Percentiles rank a stretch among this genome's conserved stretches.
These are phyloP conservation scores for Chaetomium fimeti DNA, from an alignment of 495 filamentous ascomycete species.

Conservation along the genomic window DNA sequence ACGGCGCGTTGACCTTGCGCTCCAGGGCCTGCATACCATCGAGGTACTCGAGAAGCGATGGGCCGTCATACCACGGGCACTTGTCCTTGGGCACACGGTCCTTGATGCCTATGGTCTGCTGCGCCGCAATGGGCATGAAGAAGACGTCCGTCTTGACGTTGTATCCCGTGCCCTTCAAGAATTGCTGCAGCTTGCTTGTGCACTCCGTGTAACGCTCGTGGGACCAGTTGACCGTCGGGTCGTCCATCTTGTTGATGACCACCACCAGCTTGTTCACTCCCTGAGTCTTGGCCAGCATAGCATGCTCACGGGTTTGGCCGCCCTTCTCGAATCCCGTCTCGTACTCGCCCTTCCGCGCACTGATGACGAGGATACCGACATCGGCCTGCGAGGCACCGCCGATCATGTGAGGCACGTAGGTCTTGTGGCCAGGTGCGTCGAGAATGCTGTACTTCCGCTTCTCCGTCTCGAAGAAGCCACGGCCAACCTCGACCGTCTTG, in stretches of 20 bases:
- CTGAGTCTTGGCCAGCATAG: slow-evolving; percentile 95
- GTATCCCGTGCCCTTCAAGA: slow-evolving; percentile 88
- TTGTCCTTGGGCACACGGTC: slow-evolving; percentile 76
- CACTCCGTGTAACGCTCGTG: slow-evolving; percentile 90
- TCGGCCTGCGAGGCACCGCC: slow-evolving; percentile 93
- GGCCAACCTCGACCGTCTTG: slow-evolving; percentile 96
- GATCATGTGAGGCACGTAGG: slow-evolving; percentile 94
- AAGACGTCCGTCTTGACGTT: slow-evolving; percentile 85
- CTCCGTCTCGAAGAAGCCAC: slow-evolving; percentile 94
- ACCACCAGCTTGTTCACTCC: slow-evolving; percentile 93
- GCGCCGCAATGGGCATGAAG: slow-evolving; percentile 96
- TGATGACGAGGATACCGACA: slow-evolving; percentile 93
- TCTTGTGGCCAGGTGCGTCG: slow-evolving; percentile 96
- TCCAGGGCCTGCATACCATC: slow-evolving; percentile 87
- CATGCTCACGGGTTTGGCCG: slow-evolving; percentile 95
- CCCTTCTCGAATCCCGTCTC: slow-evolving; percentile 99
- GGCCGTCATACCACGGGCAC: slow-evolving; percentile 80
- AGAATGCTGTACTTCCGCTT: slow-evolving; percentile 87
- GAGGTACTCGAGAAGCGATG: slow-evolving; percentile 92
- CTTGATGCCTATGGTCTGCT: slow-evolving; percentile 81
- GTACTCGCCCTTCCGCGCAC: slow-evolving; percentile 96
- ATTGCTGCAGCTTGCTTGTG: slow-evolving; percentile 79
- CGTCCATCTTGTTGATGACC: slow-evolving; percentile 98
- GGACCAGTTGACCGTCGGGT: slow-evolving; percentile 92
- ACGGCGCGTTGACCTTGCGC: slow-evolving; percentile 93